Evolutionary conservation across 2,329 filamentous ascomycete genomes (phyloP), one percentile per base, ranked within the genome.

Genomic region (Allantophomopsis cytisporea): DNA sequence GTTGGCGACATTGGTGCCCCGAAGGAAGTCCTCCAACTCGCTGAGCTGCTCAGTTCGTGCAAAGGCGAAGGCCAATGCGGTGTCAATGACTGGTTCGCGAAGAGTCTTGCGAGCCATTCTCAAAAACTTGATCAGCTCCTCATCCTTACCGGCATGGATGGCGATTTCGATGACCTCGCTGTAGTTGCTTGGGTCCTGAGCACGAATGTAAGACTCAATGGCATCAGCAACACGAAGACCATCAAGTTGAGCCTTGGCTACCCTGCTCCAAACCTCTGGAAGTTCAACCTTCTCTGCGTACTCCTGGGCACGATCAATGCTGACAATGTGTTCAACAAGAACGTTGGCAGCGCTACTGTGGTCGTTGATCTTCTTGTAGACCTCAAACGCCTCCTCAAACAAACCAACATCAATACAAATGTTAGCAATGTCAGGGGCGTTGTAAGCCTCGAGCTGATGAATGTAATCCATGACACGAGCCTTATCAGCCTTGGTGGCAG

Each of bases 21-120:
- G 83, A 44, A 98, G 68, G 72, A 98, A 98, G 60, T 98, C 91
- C 62, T 98, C 91, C 31, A 98, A 77, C 59, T 98, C 91, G 37
- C 80, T 66, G 13, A 98, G 76, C 63, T 95, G 86, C 54, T 95
- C 83, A 35, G 94, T 80, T 42, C 91, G 81, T 40, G 91, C 91
- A 58, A 80, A 95, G 65, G 80, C 86, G 68, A 98, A 95, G 30
- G 89, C 91, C 46, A 98, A 73, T 18, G 78, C 87, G 15, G 91
- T 98, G 54, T 98, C 91, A 48, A 98, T 87, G 11, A 84, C 75
- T 31, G 91, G 81, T 64, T 98, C 93, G 31, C 93, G 84, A 46
- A 94, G 73, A 33, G 88, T 95, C 75, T 96, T 96, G 54, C 93
- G 83, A 34, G 91, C 83, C 93, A 98, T 98, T 50, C 83, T 83